Evolutionary conservation across 768 basidiomycete species (phyloP).

Genomic region (Cyclocybe cylindracea): DNA sequence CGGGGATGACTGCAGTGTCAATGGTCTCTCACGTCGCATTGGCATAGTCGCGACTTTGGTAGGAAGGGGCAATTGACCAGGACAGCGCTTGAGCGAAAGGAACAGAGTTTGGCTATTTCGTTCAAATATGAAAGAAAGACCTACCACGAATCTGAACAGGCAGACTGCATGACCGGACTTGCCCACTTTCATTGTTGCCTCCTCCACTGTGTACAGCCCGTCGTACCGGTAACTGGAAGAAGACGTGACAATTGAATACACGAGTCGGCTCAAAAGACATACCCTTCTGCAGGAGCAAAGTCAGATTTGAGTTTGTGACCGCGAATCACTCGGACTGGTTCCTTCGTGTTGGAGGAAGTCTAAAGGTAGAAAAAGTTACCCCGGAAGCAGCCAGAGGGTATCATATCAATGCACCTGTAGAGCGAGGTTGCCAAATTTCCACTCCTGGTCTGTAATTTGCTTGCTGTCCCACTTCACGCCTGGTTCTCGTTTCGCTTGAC

Average conservation of each 20-base stretch:
- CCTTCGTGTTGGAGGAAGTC: slow-evolving; percentile 1
- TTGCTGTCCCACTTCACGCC: slow-evolving; percentile 1
- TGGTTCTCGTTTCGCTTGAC: background rate
- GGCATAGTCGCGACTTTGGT: background rate
- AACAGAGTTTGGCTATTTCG: background rate
- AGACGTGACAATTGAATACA: background rate
- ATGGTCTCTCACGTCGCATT: background rate
- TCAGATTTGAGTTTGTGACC: slow-evolving; percentile 8
- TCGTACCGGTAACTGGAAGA: slow-evolving; percentile 16
- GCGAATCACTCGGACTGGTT: slow-evolving; percentile 15
- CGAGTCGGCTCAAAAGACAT: background rate
- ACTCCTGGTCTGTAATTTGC: slow-evolving; percentile 14
- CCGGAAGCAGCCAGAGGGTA: background rate
- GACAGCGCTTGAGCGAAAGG: slow-evolving; percentile 5
- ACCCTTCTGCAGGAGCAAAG: slow-evolving; percentile 14
- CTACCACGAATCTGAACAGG: slow-evolving; percentile 12
- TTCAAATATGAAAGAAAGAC: background rate
- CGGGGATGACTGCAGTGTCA: background rate
- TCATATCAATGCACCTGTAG: slow-evolving; percentile 1
- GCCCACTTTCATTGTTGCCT: slow-evolving; percentile 9
- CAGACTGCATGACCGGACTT: slow-evolving; percentile 12
- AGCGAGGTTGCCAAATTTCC: slow-evolving; percentile 10
- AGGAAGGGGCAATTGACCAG: slow-evolving; percentile 9
- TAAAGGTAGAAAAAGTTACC: background rate
- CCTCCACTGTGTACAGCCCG: slow-evolving; percentile 12